Base-by-base conservation (phyloP, 176 grass and related monocot genomes). In the Lolium perenne region DNA sequence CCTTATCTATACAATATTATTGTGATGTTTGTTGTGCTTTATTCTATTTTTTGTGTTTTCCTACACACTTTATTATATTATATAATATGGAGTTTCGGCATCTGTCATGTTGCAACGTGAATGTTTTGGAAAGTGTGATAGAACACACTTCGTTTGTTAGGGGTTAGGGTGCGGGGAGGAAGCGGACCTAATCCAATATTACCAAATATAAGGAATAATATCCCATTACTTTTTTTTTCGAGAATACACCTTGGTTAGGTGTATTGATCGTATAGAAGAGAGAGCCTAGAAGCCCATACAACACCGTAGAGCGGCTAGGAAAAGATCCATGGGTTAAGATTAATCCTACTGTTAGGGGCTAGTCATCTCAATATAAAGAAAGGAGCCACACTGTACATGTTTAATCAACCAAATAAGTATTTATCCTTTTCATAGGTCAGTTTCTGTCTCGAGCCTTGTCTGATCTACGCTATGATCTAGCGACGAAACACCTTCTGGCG, bases 21-120 rank as follows among this genome's bases (percentile, higher is more conserved):
- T 17, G 62, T 72, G 40, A 50, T 71, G 38, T 22, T 25, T 57
- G 80, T 57, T 84, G 47, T 35, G 57, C 8, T 70, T 87, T 74
- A 22, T 45, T 57, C 71, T 75, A 53, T 75, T 76, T 23, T 25
- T 35, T 69, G 15, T 76, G 74, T 76, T 38, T 53, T 76, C 49
- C 22, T 47, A 65, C 8, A 17, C 41, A 3, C 14, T 60, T 3
- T 64, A 65, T 25, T 76, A 76, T 54, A 64, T 48, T 63, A 80
- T 17, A 5, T 47, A 29, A 26, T 22, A 80, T 64, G 16, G 41
- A 80, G 7, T 63, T 64, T 10, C 15, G 46, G 15, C 23, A 76
- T 76, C 26, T 55, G 8, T 35, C 8, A 3, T 55, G 23, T 76
- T 10, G 74, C 74, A 8, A 20, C 16, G 26, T 35, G 25, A 55